Percentiles rank a stretch among this genome's conserved stretches.
Conservation (phyloP, 2,329 filamentous ascomycete species). For the Nannizzia gypsea region DNA sequence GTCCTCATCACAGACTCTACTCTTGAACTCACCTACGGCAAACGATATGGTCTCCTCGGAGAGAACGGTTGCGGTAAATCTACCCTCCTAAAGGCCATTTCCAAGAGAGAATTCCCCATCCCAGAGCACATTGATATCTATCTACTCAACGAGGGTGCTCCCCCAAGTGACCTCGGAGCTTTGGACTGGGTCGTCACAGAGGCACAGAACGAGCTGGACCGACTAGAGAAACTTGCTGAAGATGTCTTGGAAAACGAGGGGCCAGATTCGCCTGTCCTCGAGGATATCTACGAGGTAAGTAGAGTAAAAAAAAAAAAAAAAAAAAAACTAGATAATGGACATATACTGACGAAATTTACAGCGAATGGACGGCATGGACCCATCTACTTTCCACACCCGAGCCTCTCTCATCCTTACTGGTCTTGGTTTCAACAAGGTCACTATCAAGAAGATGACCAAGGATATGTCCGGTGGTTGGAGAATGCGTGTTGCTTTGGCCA, state of each 20-base stretch:
- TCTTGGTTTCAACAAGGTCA: slow-evolving; percentile 97
- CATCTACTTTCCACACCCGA: slow-evolving; percentile 89
- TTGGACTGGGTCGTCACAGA: slow-evolving; percentile 95
- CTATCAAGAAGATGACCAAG: slow-evolving; percentile 99
- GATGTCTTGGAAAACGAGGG: slow-evolving; percentile 83
- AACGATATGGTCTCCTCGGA: slow-evolving; percentile 86
- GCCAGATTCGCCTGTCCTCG: slow-evolving; percentile 76
- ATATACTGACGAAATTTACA: slow-evolving; percentile 29
- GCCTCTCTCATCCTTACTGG: slow-evolving; percentile 94
- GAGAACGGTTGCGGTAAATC: slow-evolving; percentile 99
- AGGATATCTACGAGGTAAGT: slow-evolving; percentile 85
- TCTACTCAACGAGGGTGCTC: slow-evolving; percentile 92
- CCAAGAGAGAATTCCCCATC: slow-evolving; percentile 85
- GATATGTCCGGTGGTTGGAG: slow-evolving; percentile 99
- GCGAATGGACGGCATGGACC: slow-evolving; percentile 99
- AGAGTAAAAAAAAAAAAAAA: slow-evolving; percentile 24
- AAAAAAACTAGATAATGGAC: too few species aligned
- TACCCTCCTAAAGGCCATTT: slow-evolving; percentile 91
- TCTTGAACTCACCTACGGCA: slow-evolving; percentile 83
- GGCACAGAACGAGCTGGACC: slow-evolving; percentile 83
- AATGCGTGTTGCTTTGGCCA: slow-evolving; percentile 96
- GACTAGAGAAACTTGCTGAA: slow-evolving; percentile 79
- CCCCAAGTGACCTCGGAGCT: slow-evolving; percentile 75
- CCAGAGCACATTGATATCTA: slow-evolving; percentile 97
- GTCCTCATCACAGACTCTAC: slow-evolving; percentile 91